Evolutionary conservation across 1,139 yeast genomes (phyloP), one percentile per base, ranked within the genome.

Genomic region (Hemisphaericaspora xylofermentans): DNA sequence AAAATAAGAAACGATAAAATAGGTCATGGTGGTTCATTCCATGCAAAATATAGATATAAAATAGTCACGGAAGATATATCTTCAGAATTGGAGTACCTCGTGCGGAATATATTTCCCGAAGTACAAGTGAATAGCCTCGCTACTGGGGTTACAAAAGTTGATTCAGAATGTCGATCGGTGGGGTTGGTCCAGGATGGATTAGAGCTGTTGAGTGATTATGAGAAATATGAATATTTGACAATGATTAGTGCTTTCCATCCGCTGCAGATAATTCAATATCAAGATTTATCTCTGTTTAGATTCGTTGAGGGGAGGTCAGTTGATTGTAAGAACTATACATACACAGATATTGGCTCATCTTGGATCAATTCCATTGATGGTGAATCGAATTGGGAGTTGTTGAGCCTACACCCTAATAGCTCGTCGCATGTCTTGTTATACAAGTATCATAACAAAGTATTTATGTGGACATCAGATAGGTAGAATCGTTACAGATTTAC

Each of bases 21-120:
- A 4, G 44, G 44, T 3, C 42, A 40, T 41, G 47, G 47, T 2
- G 44, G 42, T n/a, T 35, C 41, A 21, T 29, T 35, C 15, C 26
- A 40, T 25, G 38, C 32, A 4, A 40, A 30, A 25, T 40, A 37
- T 29, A 21, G 33, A 6, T 42, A 40, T 31, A 24, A 36, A 19
- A 30, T 44, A 6, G 14, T 25, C n/a, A 30, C 30, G n/a, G 26
- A 35, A 15, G 13, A 10, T 2, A 7, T 27, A 1, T 25, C 35
- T 1, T 40, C 43, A 6, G 42, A 39, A 31, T 33, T 46, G 19
- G 38, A 46, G 30, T 41, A 28, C 29, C 39, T 46, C 9, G 33
- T 46, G 19, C 36, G 39, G 16, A 39, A 32, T 8, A 15, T 45
- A 15, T 45, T 44, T 28, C 6, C 24, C 15, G 32, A 39, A 9